Evolutionary conservation across 192 early-diverging fungal genomes (phyloP), one percentile per base, ranked within the genome.

Genomic region (Umbelopsis vinacea): DNA sequence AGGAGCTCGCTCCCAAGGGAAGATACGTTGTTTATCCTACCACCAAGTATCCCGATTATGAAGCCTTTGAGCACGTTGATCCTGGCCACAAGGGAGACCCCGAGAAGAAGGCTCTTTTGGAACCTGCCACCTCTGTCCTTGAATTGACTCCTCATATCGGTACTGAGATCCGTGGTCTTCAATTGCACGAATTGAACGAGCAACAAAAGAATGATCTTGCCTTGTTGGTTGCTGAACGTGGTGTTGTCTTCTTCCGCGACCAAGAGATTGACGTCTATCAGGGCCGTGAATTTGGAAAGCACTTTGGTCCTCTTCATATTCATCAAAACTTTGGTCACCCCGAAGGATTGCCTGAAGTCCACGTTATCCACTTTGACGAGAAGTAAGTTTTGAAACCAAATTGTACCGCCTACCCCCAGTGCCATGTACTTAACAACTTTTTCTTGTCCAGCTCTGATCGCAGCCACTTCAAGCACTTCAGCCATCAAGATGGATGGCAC

Each of bases 221-320:
- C 37, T 33, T 74, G 19, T 46, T 81, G 33, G 76, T 74, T 48
- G 79, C 76, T 33, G 78, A 79, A 22, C 78, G 78, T 10, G 78
- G 78, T 50, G 78, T 79, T 12, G 78, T 79, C 12, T 79, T 76
- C 43, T 79, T 79, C 66, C 75, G 74, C 63, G 46, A 76, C 10
- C 78, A 79, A 66, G 74, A 79, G 2, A 79, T 79, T 33, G 47
- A 68, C 35, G 46, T 71, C 9, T 54, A 79, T 15, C 57, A 79
- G 54, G 55, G 60, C 19, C 3, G 67, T 10, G 78, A 79, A n/a
- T 35, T 79, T 38, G 74, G 70, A 50, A 68, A 71, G 26, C 43
- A 79, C 50, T 79, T 73, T 72, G 78, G 76, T 14, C 40, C 37
- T 55, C 40, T 71, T 24, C 73, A 74, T 21, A 50, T 74, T 19